Percentiles rank a stretch among this genome's conserved stretches.
Evolutionary conservation across 148 eudicot genomes (phyloP).

Genomic region (Cornus florida): DNA sequence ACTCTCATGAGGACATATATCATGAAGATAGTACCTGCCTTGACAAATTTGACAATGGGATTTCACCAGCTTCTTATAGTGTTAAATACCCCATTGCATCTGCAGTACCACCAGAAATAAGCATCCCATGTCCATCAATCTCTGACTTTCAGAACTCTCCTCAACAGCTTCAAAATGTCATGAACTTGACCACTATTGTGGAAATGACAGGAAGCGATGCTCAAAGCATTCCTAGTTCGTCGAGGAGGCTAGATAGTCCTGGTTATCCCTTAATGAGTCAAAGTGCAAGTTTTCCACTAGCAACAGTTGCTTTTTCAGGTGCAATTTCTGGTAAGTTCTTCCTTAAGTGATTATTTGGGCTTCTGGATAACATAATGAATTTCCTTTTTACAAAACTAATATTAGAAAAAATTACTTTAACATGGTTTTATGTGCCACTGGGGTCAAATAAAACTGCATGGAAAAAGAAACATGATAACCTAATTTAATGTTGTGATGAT

Average conservation of each 20-base stretch:
- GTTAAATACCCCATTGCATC: background rate
- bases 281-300: slow-evolving; percentile 12
- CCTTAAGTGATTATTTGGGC: background rate
- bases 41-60: background rate
- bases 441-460: background rate
- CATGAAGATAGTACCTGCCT: background rate
- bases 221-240: background rate
- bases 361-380: background rate
- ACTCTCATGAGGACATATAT: background rate
- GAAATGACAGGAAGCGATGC: slow-evolving; percentile 7
- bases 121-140: background rate
- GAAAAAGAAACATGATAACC: background rate
- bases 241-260: background rate
- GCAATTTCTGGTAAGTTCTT: slow-evolving; percentile 9
- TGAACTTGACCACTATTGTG: background rate
- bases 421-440: background rate
- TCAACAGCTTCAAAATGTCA: slow-evolving; percentile 1
- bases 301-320: slow-evolving; percentile 10
- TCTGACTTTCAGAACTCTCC: background rate
- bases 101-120: background rate
- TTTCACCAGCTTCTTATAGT: background rate
- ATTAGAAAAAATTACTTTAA: background rate
- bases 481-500: background rate
- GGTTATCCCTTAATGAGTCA: background rate
- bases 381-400: background rate